Conservation (phyloP, 73 alveolate genomes). For the Breviolum minutum region DNA sequence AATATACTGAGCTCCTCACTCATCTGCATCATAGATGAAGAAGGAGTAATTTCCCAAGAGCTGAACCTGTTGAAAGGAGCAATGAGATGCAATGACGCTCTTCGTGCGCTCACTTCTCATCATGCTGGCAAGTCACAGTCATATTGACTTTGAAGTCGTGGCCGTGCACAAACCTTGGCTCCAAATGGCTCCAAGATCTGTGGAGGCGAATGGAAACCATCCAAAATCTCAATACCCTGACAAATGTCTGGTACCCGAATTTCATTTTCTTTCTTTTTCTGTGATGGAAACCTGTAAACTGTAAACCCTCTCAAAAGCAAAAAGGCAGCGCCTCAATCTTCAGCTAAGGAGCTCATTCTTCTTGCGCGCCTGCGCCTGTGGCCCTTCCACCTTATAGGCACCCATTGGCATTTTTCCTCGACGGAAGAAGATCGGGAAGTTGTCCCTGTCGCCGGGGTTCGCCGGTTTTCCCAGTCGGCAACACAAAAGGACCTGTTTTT, state of each 20-base stretch:
- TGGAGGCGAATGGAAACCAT: neutral
- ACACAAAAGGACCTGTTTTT: neutral
- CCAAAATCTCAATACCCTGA: neutral
- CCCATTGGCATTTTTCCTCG: conserved; percentile 92
- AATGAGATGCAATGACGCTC: neutral
- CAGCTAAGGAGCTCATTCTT: conserved; percentile 55
- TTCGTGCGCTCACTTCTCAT: neutral
- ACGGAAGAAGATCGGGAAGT: conserved; percentile 96
- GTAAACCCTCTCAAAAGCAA: no score
- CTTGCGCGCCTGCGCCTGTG: conserved; percentile 93
- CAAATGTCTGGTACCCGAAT: neutral
- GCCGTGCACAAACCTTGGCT: conserved; percentile 63
- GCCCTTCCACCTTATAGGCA: conserved; percentile 91
- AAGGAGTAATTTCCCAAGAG: conserved; percentile 64
- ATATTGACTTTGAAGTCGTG: conserved; percentile 63
- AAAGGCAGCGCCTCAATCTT: neutral
- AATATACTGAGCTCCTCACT: neutral
- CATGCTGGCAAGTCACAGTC: conserved; percentile 40
- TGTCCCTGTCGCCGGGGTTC: conserved; percentile 18
- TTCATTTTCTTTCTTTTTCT: neutral
- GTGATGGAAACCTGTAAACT: no score
- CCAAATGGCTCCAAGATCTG: neutral
- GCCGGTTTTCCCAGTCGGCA: no score
- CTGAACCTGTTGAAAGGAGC: conserved; percentile 36
- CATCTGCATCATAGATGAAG: conserved; percentile 95